Evolutionary conservation across 2,329 filamentous ascomycete genomes (phyloP).

Genomic region (Shiraia bambusicola): DNA sequence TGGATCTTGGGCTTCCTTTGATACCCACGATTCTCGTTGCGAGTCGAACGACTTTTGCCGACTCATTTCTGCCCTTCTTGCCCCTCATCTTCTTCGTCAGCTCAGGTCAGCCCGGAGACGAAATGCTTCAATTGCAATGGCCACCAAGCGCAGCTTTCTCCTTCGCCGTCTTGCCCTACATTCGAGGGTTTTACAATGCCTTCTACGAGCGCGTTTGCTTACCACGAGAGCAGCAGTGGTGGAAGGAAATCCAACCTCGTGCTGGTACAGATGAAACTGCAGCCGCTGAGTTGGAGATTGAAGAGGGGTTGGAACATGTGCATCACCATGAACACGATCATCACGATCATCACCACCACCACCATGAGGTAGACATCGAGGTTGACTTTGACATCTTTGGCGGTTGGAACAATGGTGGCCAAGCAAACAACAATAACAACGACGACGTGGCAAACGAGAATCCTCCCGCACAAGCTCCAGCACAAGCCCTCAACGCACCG

Average conservation of each 20-base stretch:
- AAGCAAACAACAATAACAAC: slow-evolving; percentile 32
- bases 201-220: slow-evolving; percentile 63
- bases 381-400: slow-evolving; percentile 48
- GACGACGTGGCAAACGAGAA: slow-evolving; percentile 44
- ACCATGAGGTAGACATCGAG: slow-evolving; percentile 49
- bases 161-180: slow-evolving; percentile 66
- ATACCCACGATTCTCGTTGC: slow-evolving; percentile 69
- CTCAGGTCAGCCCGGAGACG: slow-evolving; percentile 48
- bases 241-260: slow-evolving; percentile 63
- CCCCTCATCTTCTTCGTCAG: slow-evolving; percentile 63
- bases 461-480: slow-evolving; percentile 31
- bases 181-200: slow-evolving; percentile 64
- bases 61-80: slow-evolving; percentile 63
- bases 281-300: slow-evolving; percentile 16
- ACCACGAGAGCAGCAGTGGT: slow-evolving; percentile 60
- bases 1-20: slow-evolving; percentile 64
- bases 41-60: slow-evolving; percentile 65
- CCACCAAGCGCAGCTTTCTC: slow-evolving; percentile 67
- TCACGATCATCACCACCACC: slow-evolving; percentile 23
- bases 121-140: slow-evolving; percentile 59
- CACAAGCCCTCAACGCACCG: slow-evolving; percentile 37
- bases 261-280: slow-evolving; percentile 37
- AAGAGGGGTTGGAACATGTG: slow-evolving; percentile 15
- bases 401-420: slow-evolving; percentile 45
- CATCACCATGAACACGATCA: slow-evolving; percentile 18